Base-by-base conservation (phyloP, 768 basidiomycete species). In the Russula brevipes region DNA sequence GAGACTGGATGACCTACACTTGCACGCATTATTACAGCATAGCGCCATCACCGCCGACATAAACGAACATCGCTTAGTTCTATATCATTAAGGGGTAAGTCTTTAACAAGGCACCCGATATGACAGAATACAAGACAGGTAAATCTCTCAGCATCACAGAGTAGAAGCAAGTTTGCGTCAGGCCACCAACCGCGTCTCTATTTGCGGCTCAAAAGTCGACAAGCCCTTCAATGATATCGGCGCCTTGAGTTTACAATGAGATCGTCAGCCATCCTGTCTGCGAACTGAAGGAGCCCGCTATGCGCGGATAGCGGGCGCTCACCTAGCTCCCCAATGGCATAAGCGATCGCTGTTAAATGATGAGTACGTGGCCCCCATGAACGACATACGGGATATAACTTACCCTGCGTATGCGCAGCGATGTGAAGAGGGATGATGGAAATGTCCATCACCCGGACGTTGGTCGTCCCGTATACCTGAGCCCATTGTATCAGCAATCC, bases 361-460 rank as follows among this genome's bases (percentile, higher is more conserved):
- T 63, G 19, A 39, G 53, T 30, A 6, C 35, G 10, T 33, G 17
- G 1, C 19, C 6, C n/a, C 36, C 14, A 19, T 14, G 7, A n/a
- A 7, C 9, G 19, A 57, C n/a, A 11, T 4, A 24, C 17, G 3
- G 10, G 6, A n/a, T 19, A 17, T 19, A 19, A 7, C 54, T 54
- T 7, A 69, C 69, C 45, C 31, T 69, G 65, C 24, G 54, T 64
- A 47, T 73, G 72, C 24, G 66, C 69, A 4, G 58, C 64, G 30
- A 73, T 41, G 33, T 73, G 71, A n/a, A 72, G 60, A 3, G 73
- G 73, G 24, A 74, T 35, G 14, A 74, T 66, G 9, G 69, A 70
- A n/a, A 70, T 41, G 57, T 74, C 73, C 9, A 72, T 71, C 19
- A 74, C 71, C 5, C 74, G 64, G 5, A 74, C n/a, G 58, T 74